Base-by-base conservation (phyloP, 352 stramenopile genomes). In the Pythium scleroteichum region DNA sequence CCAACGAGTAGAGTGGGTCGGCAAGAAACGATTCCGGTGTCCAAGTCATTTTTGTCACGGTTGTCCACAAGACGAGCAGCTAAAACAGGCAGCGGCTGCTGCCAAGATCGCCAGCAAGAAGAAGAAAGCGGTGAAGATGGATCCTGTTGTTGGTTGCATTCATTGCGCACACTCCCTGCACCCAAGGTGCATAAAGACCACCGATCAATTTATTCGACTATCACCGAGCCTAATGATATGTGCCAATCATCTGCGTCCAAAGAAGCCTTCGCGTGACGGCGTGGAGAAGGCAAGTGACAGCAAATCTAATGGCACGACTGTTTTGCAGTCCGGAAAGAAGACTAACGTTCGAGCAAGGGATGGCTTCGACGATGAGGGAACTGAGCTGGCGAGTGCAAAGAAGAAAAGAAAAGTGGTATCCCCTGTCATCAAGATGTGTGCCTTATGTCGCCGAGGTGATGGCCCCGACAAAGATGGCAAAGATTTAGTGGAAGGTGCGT, bases 151-250 rank as follows among this genome's bases (percentile, higher is more conserved):
- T 32, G 83, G 86, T 48, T 97, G 88, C 59, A 92, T 96, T n/a
- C 88, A 95, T 59, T 97, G 88, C 63, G 73, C 85, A 1, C 71
- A 92, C 64, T 84, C 82, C 4, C 90, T 91, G 22, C 88, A 97
- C 32, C 62, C 78, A n/a, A 57, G 83, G 8, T 97, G 90, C 47
- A 87, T 97, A 64, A 77, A 81, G 20, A 71, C 78, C 5, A 66
- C 71, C 6, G 83, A 88, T 24, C 83, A 92, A 51, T 89, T 86
- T 29, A 82, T 97, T 47, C 87, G 88, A 2, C 64, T 97, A 16
- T 95, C 90, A 1, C 82, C 66, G 32, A 91, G 85, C 54, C 71
- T 95, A 42, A 94, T 97, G 83, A 95, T 96, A 58, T 97, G 90
- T 53, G 72, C 85, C 1, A 92, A 82, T 19, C 90, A 97, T 68